These are phyloP conservation scores for Rachicladosporium sp. DNA, from an alignment of 2,329 filamentous ascomycete genomes.

Conservation along the genomic window DNA sequence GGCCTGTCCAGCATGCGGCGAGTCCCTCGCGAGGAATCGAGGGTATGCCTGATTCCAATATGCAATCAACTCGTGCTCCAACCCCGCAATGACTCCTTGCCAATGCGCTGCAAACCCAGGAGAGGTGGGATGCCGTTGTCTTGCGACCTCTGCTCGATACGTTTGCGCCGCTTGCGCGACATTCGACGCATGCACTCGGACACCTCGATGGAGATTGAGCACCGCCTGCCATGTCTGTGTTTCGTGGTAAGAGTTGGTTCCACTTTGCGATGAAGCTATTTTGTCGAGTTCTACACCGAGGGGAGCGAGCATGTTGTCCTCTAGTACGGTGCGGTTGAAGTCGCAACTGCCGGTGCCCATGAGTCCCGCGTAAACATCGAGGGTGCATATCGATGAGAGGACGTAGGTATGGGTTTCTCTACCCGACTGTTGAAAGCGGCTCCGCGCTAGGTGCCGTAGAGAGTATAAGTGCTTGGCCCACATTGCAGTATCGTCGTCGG, in stretches of 20 bases:
- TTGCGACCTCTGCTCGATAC: conserved; percentile 28
- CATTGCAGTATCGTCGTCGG: conserved; percentile 29
- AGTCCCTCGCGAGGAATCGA: conserved; percentile 11
- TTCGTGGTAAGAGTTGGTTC: conserved; percentile 7
- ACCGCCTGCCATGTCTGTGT: conserved; percentile 22
- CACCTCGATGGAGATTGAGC: conserved; percentile 34
- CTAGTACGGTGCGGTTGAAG: conserved; percentile 36
- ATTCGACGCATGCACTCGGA: conserved; percentile 32
- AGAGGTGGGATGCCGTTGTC: conserved; percentile 6
- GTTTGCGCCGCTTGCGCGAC: conserved; percentile 32
- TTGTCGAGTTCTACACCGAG: conserved; percentile 7
- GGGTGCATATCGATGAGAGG: conserved; percentile 41
- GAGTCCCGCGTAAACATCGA: conserved; percentile 45
- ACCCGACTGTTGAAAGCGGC: conserved; percentile 16
- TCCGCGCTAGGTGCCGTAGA: conserved; percentile 21
- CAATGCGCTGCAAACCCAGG: conserved; percentile 14
- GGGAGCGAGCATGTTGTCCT: conserved; percentile 36
- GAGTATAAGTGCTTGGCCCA: conserved; percentile 44
- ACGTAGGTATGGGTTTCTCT: conserved; percentile 38
- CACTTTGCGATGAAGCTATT: neutral
- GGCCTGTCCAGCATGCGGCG: conserved; percentile 19
- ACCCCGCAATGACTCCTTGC: conserved; percentile 14
- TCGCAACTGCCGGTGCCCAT: conserved; percentile 40
- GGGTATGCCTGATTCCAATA: conserved; percentile 21
- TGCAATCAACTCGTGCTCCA: conserved; percentile 17